These are phyloP conservation scores for Amaranthus cruentus DNA, from an alignment of 148 eudicot species.

Conservation along the genomic window DNA sequence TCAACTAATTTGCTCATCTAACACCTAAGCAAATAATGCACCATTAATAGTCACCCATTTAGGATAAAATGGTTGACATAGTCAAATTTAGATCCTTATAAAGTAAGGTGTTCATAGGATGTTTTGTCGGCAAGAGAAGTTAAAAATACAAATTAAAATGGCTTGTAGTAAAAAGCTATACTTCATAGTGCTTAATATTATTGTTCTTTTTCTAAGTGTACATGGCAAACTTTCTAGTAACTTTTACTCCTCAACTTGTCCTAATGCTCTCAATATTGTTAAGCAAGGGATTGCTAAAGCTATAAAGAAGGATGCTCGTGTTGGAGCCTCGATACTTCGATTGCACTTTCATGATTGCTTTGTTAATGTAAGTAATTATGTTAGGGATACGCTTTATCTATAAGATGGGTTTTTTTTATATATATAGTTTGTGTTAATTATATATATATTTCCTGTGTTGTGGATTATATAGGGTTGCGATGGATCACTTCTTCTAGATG, in stretches of 20 bases:
- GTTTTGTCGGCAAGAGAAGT: constrained; percentile 19
- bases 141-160: constrained; percentile 5
- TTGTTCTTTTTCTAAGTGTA: constrained; percentile 11
- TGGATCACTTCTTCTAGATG: constrained; percentile 47
- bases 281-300: constrained; percentile 27
- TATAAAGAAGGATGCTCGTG: constrained; percentile 35
- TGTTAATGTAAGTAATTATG: constrained; percentile 38
- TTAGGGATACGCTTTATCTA: background rate
- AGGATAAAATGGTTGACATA: constrained; percentile 5
- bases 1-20: no score
- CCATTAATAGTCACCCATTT: no score
- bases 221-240: constrained; percentile 18
- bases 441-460: background rate
- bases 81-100: constrained; percentile 17
- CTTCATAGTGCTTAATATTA: constrained; percentile 3
- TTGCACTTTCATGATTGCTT: constrained; percentile 61
- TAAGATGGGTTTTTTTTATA: background rate
- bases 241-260: constrained; percentile 27
- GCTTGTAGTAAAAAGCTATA: constrained; percentile 14
- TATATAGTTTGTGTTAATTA: background rate
- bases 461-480: constrained; percentile 41
- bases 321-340: constrained; percentile 57
- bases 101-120: background rate
- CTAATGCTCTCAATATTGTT: constrained; percentile 21
- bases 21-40: no score